These are phyloP conservation scores for Neopestalotiopsis clavispora DNA, from an alignment of 2,329 filamentous ascomycete species.

Conservation along the genomic window DNA sequence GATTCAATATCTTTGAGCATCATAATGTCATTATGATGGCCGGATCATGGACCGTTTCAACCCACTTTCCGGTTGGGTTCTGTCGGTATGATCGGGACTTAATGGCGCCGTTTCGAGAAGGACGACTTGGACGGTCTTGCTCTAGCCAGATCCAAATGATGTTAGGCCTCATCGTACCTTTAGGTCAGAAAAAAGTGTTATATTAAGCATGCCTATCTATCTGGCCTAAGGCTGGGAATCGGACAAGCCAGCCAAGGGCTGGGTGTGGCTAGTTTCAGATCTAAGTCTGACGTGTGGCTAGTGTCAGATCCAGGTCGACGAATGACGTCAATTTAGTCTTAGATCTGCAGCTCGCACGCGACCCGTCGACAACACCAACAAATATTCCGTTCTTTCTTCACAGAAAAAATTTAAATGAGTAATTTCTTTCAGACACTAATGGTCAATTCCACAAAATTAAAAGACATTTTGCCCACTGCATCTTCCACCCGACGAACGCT, in stretches of 20 bases:
- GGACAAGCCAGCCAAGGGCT: too few species aligned
- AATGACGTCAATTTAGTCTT: slow-evolving; percentile 4
- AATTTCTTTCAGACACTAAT: not conserved
- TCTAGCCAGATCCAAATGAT: not conserved
- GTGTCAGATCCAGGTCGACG: too few species aligned
- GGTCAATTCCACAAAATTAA: not conserved
- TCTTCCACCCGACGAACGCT: not conserved
- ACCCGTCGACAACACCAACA: not conserved
- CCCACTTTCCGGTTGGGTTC: too few species aligned
- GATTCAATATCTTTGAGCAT: too few species aligned
- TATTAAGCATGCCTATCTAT: too few species aligned
- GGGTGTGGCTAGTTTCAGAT: too few species aligned
- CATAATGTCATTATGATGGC: too few species aligned
- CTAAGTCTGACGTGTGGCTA: too few species aligned
- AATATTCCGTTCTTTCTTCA: not conserved
- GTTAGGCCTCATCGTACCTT: too few species aligned
- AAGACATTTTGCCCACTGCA: not conserved
- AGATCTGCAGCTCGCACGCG: slow-evolving; percentile 3
- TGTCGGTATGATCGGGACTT: not conserved
- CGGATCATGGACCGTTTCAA: too few species aligned
- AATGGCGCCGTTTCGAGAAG: not conserved
- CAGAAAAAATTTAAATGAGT: not conserved
- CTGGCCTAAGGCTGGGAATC: too few species aligned
- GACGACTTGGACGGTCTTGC: not conserved
- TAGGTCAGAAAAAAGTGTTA: too few species aligned